Evolutionary conservation across 768 basidiomycete genomes (phyloP).

Genomic region (Macrolepiota fuliginosa): DNA sequence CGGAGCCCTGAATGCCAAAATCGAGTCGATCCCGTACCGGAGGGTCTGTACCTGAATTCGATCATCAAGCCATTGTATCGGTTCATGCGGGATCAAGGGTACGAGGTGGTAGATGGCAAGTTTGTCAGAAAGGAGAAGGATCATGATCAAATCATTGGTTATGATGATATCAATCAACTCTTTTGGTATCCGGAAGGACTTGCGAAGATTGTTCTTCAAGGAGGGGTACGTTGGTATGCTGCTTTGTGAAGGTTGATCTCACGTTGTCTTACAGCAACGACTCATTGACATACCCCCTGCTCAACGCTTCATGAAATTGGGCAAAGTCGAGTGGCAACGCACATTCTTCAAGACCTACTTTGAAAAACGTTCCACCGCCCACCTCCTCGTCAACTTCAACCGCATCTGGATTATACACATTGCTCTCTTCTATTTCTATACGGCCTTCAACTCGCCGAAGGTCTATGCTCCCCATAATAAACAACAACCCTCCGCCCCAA

Average conservation of each 20-base stretch:
- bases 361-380: slow-evolving; percentile 90
- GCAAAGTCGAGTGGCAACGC: slow-evolving; percentile 88
- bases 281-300: slow-evolving; percentile 89
- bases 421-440: slow-evolving; percentile 94
- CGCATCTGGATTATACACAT: slow-evolving; percentile 98
- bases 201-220: slow-evolving; percentile 83
- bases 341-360: slow-evolving; percentile 99
- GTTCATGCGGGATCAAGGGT: slow-evolving; percentile 96
- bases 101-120: slow-evolving; percentile 93
- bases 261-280: slow-evolving; percentile 56
- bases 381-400: slow-evolving; percentile 98
- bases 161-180: slow-evolving; percentile 98
- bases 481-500: slow-evolving; percentile 71
- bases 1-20: slow-evolving; percentile 98
- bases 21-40: slow-evolving; percentile 86
- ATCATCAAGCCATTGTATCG: slow-evolving; percentile 94
- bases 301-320: slow-evolving; percentile 91
- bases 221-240: slow-evolving; percentile 58
- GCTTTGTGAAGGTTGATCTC: slow-evolving; percentile 10
- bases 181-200: slow-evolving; percentile 99
- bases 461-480: slow-evolving; percentile 78
- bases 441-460: slow-evolving; percentile 93
- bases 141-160: slow-evolving; percentile 96
- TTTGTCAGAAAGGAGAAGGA: slow-evolving; percentile 94
- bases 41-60: slow-evolving; percentile 88